Conservation (phyloP, 805 yeast genomes). For the Candida silvatica region DNA sequence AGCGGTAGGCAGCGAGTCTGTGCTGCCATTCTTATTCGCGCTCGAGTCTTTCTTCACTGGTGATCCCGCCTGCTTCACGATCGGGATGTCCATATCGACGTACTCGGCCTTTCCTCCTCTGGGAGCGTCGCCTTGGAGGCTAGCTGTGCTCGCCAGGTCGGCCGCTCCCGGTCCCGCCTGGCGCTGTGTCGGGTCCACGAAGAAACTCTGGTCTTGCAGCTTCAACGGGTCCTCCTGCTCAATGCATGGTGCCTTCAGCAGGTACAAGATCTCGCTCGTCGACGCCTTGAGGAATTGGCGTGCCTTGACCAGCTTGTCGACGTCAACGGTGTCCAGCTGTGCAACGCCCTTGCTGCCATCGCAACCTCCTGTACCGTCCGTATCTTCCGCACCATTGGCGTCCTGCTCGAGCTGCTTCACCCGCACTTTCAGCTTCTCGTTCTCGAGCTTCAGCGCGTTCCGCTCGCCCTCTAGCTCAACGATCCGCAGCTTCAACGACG, state of each 20-base stretch:
- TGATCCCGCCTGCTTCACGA: neutral
- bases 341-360: constrained; percentile 6
- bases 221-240: constrained; percentile 22
- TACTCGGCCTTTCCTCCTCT: constrained; percentile 6
- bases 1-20: too few species aligned
- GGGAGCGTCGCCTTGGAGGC: neutral
- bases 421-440: constrained; percentile 31
- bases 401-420: constrained; percentile 29
- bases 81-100: constrained; percentile 3
- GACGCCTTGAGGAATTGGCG: constrained; percentile 26
- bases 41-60: too few species aligned
- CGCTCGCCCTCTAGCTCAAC: constrained; percentile 45
- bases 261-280: constrained; percentile 27
- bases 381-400: neutral
- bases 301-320: constrained; percentile 22
- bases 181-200: constrained; percentile 4
- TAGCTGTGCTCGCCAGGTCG: neutral
- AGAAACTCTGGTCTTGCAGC: constrained; percentile 9
- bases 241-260: constrained; percentile 25
- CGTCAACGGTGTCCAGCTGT: constrained; percentile 17
- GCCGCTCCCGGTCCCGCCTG: neutral
- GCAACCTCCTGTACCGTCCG: too few species aligned
- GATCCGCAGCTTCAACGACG: constrained; percentile 40
- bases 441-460: constrained; percentile 32
- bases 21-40: too few species aligned